Evolutionary conservation across 768 basidiomycete species (phyloP), one percentile per base, ranked within the genome.

Genomic region (Kwoniella mangroviensis): DNA sequence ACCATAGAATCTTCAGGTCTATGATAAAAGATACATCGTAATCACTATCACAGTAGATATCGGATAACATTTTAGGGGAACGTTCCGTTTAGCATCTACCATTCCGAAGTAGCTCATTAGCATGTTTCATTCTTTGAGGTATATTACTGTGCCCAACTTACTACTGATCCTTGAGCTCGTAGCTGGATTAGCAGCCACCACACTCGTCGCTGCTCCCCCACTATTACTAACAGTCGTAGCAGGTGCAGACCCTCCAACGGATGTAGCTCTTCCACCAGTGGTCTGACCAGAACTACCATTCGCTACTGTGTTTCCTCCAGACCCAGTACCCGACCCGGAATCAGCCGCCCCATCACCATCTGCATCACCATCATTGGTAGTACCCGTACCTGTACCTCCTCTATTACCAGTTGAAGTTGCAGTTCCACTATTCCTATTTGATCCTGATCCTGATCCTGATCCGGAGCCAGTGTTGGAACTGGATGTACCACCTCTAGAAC

Each of bases 401-500:
- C 63, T 21, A 53, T n/a, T 52, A n/a, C 34, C 42, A 34, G 1
- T 17, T 28, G 49, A 28, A 49, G 61, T 34, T 11, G 51, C 63
- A 0, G 63, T 24, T 1, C 63, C 63, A 1, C 0, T 43, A 43
- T 26, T 28, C 21, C 63, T 41, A 24, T 17, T 53, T 41, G 63
- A 54, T 5, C 51, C n/a, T 21, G 51, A 54, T 34, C 24, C 10
- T 45, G 43, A 52, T 51, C 43, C 62, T 1, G 45, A 52, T 51
- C 43, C 62, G 0, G 45, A 17, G 15, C 62, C 62, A 53, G 45
- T 21, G n/a, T 26, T 40, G 57, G 63, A 64, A 54, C 63, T 21
- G 24, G 63, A 64, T 40, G 24, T n/a, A 41, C 51, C 34, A 41
- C 58, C 41, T 60, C 41, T 41, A 19, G 58, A 60, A 42, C 58